A percentile compares a stretch with the other conserved stretches of the same genome.
Evolutionary conservation across 192 early-diverging fungal species (phyloP).

Genomic region (Backusella tuberculispora): DNA sequence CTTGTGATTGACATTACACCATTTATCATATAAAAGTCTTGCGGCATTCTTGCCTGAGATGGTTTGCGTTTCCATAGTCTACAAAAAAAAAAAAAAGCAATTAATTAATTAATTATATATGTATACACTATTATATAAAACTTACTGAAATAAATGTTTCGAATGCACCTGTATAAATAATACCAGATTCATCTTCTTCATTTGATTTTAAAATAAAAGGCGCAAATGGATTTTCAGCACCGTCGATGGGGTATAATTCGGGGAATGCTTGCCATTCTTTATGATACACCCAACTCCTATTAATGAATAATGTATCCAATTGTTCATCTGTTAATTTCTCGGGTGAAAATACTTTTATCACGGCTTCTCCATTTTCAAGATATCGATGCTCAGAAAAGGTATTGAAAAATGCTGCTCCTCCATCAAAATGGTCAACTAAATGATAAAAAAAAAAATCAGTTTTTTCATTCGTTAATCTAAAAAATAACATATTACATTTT

Average conservation of each 20-base stretch:
- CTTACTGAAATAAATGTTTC: conserved; percentile 62
- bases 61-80: conserved; percentile 73
- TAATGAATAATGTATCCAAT: conserved; percentile 50
- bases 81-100: conserved; percentile 4
- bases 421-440: conserved; percentile 36
- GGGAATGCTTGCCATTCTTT: conserved; percentile 69
- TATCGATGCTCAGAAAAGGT: conserved; percentile 46
- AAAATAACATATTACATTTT: background rate
- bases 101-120: background rate
- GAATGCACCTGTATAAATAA: conserved; percentile 64
- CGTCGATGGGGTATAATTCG: conserved; percentile 40
- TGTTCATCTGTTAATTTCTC: conserved; percentile 42
- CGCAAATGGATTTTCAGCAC: conserved; percentile 17
- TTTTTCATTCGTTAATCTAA: background rate
- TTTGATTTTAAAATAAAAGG: conserved; percentile 37
- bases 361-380: conserved; percentile 45
- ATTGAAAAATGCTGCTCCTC: conserved; percentile 44
- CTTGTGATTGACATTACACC: conserved; percentile 22
- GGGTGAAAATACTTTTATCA: conserved; percentile 65
- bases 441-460: background rate
- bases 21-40: conserved; percentile 49
- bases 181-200: conserved; percentile 42
- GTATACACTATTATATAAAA: background rate
- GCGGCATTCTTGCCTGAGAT: conserved; percentile 60
- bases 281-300: conserved; percentile 52